Evolutionary conservation across 768 basidiomycete genomes (phyloP).

Genomic region (Gymnopilus dilepis): DNA sequence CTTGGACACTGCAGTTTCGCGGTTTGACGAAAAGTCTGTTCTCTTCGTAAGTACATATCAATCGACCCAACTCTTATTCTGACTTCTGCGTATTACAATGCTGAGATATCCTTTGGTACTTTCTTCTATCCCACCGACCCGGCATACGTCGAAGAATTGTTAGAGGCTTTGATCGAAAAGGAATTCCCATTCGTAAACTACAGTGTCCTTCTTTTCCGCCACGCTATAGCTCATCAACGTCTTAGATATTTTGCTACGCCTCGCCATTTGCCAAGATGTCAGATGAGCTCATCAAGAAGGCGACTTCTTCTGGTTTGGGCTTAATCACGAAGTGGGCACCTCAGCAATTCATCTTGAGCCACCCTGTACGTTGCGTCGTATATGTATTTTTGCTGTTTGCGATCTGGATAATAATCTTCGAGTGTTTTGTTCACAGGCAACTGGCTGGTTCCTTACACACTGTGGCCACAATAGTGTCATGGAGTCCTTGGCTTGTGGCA

Average conservation of each 20-base stretch:
- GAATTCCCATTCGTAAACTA: conserved; percentile 2
- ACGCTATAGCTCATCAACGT: background rate
- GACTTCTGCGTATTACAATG: too few species aligned
- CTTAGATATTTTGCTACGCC: conserved; percentile 7
- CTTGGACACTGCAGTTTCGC: background rate
- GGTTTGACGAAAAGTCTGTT: conserved; percentile 3
- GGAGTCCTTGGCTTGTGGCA: conserved; percentile 12
- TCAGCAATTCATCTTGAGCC: conserved; percentile 10
- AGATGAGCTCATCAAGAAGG: conserved; percentile 1
- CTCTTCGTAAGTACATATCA: background rate
- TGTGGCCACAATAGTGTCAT: conserved; percentile 12
- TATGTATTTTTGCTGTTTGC: too few species aligned
- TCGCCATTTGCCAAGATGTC: conserved; percentile 9
- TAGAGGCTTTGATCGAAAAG: conserved; percentile 12
- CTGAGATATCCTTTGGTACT: conserved; percentile 12
- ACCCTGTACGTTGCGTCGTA: background rate
- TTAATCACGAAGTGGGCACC: conserved; percentile 6
- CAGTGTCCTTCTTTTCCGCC: background rate
- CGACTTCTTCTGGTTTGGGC: conserved; percentile 4
- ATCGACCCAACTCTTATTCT: background rate
- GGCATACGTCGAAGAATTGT: conserved; percentile 7
- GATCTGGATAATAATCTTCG: too few species aligned
- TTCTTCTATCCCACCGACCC: conserved; percentile 1
- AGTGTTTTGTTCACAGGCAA: background rate
- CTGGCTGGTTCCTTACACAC: conserved; percentile 15